Percentiles rank a stretch among this genome's conserved stretches.
Conservation (phyloP, 495 filamentous ascomycete genomes). For the Aspergillus bridgeri region DNA sequence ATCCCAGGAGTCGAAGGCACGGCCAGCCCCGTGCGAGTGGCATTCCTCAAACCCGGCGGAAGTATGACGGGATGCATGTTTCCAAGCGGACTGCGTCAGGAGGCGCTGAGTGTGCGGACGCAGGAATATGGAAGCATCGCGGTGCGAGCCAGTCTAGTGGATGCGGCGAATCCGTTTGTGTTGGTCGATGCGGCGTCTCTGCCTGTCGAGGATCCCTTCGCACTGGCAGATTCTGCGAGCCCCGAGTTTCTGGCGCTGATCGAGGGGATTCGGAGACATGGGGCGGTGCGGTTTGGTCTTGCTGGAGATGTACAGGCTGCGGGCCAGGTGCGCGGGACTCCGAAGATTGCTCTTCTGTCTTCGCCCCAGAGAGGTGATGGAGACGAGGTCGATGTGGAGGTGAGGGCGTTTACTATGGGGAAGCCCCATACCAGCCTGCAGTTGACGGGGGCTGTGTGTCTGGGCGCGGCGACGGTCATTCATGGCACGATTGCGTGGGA, state of each 20-base stretch:
- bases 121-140: conserved; percentile 1
- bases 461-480: conserved; percentile 25
- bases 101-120: conserved; percentile 16
- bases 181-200: conserved; percentile 27
- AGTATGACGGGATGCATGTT: conserved; percentile 34
- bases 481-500: conserved; percentile 29
- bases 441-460: conserved; percentile 32
- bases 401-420: conserved; percentile 30
- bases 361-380: neutral
- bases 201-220: conserved; percentile 3
- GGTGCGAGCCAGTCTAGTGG: conserved; percentile 28
- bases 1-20: conserved; percentile 28
- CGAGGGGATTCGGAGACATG: conserved; percentile 27
- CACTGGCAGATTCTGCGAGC: neutral
- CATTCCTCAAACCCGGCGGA: conserved; percentile 28
- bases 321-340: conserved; percentile 19
- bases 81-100: conserved; percentile 22
- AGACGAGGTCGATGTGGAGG: conserved; percentile 8
- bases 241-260: conserved; percentile 7
- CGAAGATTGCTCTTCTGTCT: conserved; percentile 32
- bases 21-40: conserved; percentile 23
- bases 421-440: conserved; percentile 31
- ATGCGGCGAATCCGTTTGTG: conserved; percentile 34
- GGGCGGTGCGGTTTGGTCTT: conserved; percentile 27
- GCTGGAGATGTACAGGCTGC: conserved; percentile 18